phyloP scores from a whole-genome alignment of 371 early-diverging fungal species.

The Pancytospora epiphaga region DNA sequence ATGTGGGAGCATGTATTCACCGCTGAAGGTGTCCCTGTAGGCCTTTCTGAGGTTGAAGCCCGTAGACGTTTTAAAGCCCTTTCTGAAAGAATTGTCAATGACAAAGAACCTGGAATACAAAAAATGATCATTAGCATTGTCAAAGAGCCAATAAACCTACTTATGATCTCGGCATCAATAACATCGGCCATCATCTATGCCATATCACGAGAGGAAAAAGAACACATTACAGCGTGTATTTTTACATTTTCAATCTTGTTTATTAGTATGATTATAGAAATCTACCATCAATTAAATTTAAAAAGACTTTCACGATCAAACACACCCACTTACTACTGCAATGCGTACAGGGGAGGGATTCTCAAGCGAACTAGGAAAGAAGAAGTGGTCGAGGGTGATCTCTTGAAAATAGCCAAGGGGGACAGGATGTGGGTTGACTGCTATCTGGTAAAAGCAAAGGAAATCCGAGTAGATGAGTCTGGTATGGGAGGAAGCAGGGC shows the following conservation, averaged over 20 bases:
- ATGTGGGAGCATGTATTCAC: neutral
- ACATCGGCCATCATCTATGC: constrained; percentile 2
- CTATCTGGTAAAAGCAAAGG: constrained; percentile 65
- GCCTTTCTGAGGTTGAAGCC: neutral
- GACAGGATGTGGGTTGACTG: constrained; percentile 85
- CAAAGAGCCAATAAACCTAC: constrained; percentile 15
- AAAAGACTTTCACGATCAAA: neutral
- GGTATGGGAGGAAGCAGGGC: constrained; percentile 85
- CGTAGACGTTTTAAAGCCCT: neutral
- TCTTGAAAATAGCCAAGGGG: constrained; percentile 73
- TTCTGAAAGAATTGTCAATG: too few species aligned
- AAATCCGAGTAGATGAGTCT: constrained; percentile 84
- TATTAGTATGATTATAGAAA: constrained; percentile 11
- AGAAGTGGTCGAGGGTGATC: constrained; percentile 72
- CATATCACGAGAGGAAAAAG: constrained; percentile 5
- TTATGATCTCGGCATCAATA: neutral
- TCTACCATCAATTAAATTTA: constrained; percentile 6
- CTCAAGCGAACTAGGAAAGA: neutral
- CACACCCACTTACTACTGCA: neutral
- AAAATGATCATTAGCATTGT: neutral
- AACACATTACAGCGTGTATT: neutral
- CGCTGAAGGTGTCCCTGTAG: neutral
- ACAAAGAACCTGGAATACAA: too few species aligned
- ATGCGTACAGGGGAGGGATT: neutral
- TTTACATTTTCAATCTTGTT: constrained; percentile 11